A percentile compares a stretch with the other conserved stretches of the same genome.
phyloP scores from a whole-genome alignment of 2,329 filamentous ascomycete genomes.

The Xylariomycetidae sp. region DNA sequence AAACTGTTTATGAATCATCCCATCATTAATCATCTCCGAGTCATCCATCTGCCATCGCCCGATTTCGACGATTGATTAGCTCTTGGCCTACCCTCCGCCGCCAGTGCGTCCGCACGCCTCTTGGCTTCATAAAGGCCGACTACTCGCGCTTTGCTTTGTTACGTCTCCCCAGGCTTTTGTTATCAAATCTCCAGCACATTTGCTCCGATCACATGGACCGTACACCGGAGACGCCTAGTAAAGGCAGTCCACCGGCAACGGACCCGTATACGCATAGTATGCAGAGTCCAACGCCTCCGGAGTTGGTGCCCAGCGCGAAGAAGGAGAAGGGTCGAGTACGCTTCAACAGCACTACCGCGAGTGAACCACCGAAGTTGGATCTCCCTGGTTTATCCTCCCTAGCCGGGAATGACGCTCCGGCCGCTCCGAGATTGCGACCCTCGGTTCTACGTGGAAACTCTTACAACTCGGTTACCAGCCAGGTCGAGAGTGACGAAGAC shows the following conservation, averaged over 20 bases:
- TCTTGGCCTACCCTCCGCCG: no score
- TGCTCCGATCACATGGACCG: no score
- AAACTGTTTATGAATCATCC: no score
- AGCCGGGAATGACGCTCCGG: constrained; percentile 7
- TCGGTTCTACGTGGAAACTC: constrained; percentile 40
- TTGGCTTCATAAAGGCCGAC: no score
- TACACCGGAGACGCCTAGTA: constrained; percentile 10
- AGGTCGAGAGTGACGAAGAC: constrained; percentile 21
- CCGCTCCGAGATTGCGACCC: constrained; percentile 24
- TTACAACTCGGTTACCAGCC: constrained; percentile 31
- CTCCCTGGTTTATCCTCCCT: constrained; percentile 12
- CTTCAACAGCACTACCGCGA: constrained; percentile 42
- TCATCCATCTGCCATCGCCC: no score
- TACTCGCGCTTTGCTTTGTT: no score
- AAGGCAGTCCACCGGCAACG: constrained; percentile 12
- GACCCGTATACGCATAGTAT: constrained; percentile 11
- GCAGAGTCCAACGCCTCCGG: constrained; percentile 12
- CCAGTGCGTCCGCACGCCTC: no score
- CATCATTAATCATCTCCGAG: no score
- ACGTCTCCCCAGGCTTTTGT: no score
- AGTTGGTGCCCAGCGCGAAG: constrained; percentile 17
- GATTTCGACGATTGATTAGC: no score
- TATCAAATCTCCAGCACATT: no score
- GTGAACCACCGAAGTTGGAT: constrained; percentile 22
- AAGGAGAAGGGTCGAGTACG: constrained; percentile 44